Base-by-base conservation (phyloP, 148 eudicot genomes). In the Heliosperma pusillum region DNA sequence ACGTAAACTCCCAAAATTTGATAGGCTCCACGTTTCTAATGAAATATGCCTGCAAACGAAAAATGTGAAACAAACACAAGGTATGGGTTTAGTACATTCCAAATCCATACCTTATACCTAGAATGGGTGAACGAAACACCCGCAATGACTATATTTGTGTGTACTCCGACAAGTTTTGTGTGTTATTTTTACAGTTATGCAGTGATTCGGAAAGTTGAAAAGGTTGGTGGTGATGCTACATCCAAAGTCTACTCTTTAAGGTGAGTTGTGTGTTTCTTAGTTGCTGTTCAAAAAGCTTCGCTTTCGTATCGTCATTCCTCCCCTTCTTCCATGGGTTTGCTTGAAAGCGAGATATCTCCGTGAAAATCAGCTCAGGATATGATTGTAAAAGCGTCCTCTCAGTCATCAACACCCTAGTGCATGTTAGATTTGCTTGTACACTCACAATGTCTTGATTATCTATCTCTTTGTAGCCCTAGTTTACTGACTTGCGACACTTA, bases 11-110 rank as follows among this genome's bases (percentile, higher is more conserved):
- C 99, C 99, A 95, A 83, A 95, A 92, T 74, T 85, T 87, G 74
- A 95, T 89, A 15, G 96, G 91, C 83, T 95, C 99, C 97, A 81
- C 81, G 79, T 95, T 95, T 58, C 97, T 95, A 55, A 95, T 85
- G 75, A 95, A 95, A 80, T 89, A 95, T 73, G 96, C 97, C 99
- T 95, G 96, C 76, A 80, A 72, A 76, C 57, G 33, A 70, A 50
- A 1, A n/a, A n/a, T n/a, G n/a, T n/a, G n/a, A n/a, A n/a, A n/a
- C n/a, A n/a, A n/a, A n/a, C n/a, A n/a, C n/a, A n/a, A n/a, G n/a
- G n/a, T n/a, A n/a, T n/a, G n/a, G n/a, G n/a, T n/a, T n/a, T n/a
- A n/a, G n/a, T n/a, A n/a, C n/a, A n/a, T n/a, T n/a, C n/a, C n/a
- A n/a, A n/a, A n/a, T n/a, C n/a, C n/a, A n/a, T n/a, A n/a, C n/a